Percentiles rank a stretch among this genome's conserved stretches.
Evolutionary conservation across 495 filamentous ascomycete species (phyloP).

Genomic region (Entonaema liquescens): DNA sequence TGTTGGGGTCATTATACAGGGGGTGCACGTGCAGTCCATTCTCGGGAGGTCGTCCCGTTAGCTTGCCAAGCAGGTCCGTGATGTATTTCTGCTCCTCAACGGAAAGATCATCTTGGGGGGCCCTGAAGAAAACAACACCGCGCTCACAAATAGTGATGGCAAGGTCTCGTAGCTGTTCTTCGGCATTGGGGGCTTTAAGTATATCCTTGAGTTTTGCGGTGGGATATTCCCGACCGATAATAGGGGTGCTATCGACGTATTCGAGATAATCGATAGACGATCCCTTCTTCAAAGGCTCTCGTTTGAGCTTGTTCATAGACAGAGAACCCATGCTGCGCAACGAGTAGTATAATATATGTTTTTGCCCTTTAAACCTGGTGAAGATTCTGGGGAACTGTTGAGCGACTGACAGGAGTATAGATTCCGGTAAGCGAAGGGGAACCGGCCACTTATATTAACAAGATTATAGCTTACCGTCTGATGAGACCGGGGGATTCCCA

Average conservation of each 20-base stretch:
- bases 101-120: slow-evolving; percentile 50
- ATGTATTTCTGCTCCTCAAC: slow-evolving; percentile 53
- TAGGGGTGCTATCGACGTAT: slow-evolving; percentile 70
- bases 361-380: not conserved
- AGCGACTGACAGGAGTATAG: not conserved
- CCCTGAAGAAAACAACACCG: slow-evolving; percentile 69
- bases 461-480: slow-evolving; percentile 3
- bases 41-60: slow-evolving; percentile 53
- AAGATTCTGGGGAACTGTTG: not conserved
- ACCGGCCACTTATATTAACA: slow-evolving; percentile 17
- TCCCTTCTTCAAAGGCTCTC: slow-evolving; percentile 46
- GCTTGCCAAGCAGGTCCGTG: slow-evolving; percentile 50
- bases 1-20: slow-evolving; percentile 54
- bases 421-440: slow-evolving; percentile 7
- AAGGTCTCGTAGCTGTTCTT: slow-evolving; percentile 71
- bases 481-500: slow-evolving; percentile 1
- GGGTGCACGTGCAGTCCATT: slow-evolving; percentile 56
- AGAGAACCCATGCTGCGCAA: slow-evolving; percentile 24
- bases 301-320: slow-evolving; percentile 25
- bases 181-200: slow-evolving; percentile 68
- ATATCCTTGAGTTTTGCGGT: slow-evolving; percentile 66
- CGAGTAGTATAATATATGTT: slow-evolving; percentile 2
- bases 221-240: slow-evolving; percentile 73
- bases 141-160: slow-evolving; percentile 65
- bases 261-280: slow-evolving; percentile 67